Evolutionary conservation across 2,329 filamentous ascomycete genomes (phyloP), one percentile per base, ranked within the genome.

Genomic region (Penicillium sp.): DNA sequence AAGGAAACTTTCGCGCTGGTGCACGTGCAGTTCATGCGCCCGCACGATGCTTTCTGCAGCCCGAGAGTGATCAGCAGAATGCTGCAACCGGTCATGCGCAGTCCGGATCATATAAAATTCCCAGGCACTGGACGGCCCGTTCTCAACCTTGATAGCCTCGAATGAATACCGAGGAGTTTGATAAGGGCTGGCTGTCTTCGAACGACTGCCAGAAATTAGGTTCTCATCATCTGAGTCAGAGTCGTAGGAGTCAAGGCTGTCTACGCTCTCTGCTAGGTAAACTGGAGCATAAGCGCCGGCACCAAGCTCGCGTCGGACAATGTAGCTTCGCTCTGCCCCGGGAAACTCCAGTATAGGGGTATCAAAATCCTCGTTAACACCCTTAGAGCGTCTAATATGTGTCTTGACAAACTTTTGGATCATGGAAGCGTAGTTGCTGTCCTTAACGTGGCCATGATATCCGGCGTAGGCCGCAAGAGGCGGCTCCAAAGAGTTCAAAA

Each of bases 61-160:
- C 14, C 93, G 87, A 8, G 76, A 63, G 58, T 89, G 78, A 29
- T 83, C 84, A 1, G 88, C 82, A 6, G 66, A 64, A 9, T 64
- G 61, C 0, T 88, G 89, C 0, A 99, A 81, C 1, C 95, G 89
- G 22, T 84, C 80, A 62, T 93, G 90, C 1, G 90, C 86, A 54
- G 91, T 85, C 1, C 91, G 88, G 79, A 98, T 91, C 75, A 99
- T 96, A 76, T 96, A 90, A 70, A 98, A 99, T 71, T 99, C 95
- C 95, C 95, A 99, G 0, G 90, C 83, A 5, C 87, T 89, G 0
- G 93, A 90, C 0, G 93, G 91, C 31, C 89, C 73, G 13, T 73
- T 85, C 76, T 99, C 95, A 86, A 96, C 93, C 76, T 99, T 99
- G 65, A 99, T 82, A 1, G 95, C 95, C 74, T 97, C 92, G 5